phyloP scores from a whole-genome alignment of 495 filamentous ascomycete species.

The Trichodelitschia bisporula region DNA sequence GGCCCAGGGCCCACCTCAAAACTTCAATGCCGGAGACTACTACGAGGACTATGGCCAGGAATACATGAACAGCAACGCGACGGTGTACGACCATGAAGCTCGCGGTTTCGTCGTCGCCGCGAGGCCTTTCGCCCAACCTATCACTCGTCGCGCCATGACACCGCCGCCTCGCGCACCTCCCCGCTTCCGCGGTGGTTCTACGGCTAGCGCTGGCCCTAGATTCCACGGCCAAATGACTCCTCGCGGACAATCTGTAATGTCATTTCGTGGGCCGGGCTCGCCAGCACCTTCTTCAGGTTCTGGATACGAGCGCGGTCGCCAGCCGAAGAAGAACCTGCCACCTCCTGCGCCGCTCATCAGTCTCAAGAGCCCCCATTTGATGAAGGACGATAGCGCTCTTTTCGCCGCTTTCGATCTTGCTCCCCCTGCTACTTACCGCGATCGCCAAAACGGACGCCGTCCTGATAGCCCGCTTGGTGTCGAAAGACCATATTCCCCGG shows the following conservation, averaged over 20 bases:
- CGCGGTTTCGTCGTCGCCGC: constrained; percentile 49
- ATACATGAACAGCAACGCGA: constrained; percentile 29
- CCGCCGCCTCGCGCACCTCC: constrained; percentile 65
- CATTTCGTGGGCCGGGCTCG: too few relatives aligned
- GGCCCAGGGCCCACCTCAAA: neutral
- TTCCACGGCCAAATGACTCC: constrained; percentile 10
- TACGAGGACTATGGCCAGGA: constrained; percentile 45
- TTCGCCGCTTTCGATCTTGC: constrained; percentile 64
- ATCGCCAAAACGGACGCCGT: constrained; percentile 37
- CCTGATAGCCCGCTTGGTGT: constrained; percentile 66
- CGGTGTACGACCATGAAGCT: constrained; percentile 46
- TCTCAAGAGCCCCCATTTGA: constrained; percentile 64
- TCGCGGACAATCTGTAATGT: constrained; percentile 11
- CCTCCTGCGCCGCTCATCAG: constrained; percentile 49
- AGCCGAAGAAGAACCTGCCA: constrained; percentile 30
- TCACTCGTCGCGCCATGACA: constrained; percentile 85
- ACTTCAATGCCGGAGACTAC: constrained; percentile 18
- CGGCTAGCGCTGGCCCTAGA: constrained; percentile 21
- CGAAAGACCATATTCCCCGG: constrained; percentile 43
- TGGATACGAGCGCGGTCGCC: too few relatives aligned
- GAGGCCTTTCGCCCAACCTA: constrained; percentile 51
- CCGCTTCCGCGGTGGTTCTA: constrained; percentile 34
- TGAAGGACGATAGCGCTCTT: constrained; percentile 52
- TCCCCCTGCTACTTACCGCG: constrained; percentile 42
- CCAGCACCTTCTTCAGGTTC: too few relatives aligned